Base-by-base conservation (phyloP, 306 rosid genomes). In the Acacia acuminata region DNA sequence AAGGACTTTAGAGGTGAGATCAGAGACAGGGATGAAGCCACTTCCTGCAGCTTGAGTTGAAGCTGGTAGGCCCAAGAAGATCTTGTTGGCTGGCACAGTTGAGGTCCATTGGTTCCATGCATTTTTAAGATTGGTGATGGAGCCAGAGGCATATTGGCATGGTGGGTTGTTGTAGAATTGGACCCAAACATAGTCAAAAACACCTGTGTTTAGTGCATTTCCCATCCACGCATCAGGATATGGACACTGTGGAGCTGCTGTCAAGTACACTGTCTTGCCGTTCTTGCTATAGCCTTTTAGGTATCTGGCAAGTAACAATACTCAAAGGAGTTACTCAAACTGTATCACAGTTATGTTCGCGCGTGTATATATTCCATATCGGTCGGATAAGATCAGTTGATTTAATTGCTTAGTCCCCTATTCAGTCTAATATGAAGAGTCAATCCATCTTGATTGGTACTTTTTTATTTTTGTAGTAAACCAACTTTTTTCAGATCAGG, bases 151-250 rank as follows among this genome's bases (percentile, higher is more conserved):
- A 44, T 78, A 82, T 75, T 85, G 88, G 77, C 88, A 85, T 65
- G 86, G 88, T 47, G 88, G 86, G 83, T 85, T 85, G 53, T 85
- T 85, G 77, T 78, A 85, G 66, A 85, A 85, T 82, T 85, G 85
- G 67, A 85, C 83, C 88, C 88, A 85, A 68, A 85, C 83, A 82
- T 36, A 78, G 25, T 82, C 84, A 42, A 85, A 82, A 40, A 82
- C 84, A 13, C 88, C 88, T 69, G 88, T 85, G 20, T 78, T 75
- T 0, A 82, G 79, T 14, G 88, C 88, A 68, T 78, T 85, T 48
- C 86, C 86, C 11, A 85, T 70, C 85, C 85, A 85, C 27, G 86
- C 61, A 79, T 85, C 88, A 74, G 86, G 88, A 22, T 82, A 85
- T 38, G 86, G 86, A 50, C 88, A 85, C 8, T 85, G 86, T 45